Evolutionary conservation across 148 eudicot genomes (phyloP).

Genomic region (Vaccinium myrtillus): DNA sequence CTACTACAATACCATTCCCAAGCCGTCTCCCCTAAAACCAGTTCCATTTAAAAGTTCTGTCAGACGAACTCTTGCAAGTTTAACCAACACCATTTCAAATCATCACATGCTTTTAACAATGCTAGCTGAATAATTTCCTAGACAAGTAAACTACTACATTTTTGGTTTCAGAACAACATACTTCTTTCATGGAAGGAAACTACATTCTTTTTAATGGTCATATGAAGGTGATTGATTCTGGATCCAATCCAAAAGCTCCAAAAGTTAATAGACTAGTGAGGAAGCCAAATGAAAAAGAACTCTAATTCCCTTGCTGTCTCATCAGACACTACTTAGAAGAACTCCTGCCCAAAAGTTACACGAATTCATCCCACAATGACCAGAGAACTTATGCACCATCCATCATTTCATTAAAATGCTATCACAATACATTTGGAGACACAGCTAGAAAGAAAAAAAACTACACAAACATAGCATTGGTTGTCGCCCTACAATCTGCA

Average conservation of each 20-base stretch:
- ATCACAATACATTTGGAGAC: no score
- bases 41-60: not conserved
- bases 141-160: not conserved
- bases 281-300: not conserved
- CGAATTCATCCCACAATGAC: no score
- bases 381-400: no score
- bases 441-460: no score
- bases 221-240: not conserved
- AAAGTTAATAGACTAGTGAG: not conserved
- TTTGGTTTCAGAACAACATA: no score
- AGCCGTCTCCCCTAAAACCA: not conserved
- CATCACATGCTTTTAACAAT: not conserved
- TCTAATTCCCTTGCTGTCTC: not conserved
- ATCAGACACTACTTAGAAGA: no score
- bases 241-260: not conserved
- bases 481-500: no score
- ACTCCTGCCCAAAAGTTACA: no score
- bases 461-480: no score
- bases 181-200: not conserved
- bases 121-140: not conserved
- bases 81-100: no score
- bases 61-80: not conserved
- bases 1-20: no score
- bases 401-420: no score
- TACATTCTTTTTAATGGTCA: not conserved